phyloP scores from a whole-genome alignment of 2,329 filamentous ascomycete species.

The Trichoderma cornu-damae region DNA sequence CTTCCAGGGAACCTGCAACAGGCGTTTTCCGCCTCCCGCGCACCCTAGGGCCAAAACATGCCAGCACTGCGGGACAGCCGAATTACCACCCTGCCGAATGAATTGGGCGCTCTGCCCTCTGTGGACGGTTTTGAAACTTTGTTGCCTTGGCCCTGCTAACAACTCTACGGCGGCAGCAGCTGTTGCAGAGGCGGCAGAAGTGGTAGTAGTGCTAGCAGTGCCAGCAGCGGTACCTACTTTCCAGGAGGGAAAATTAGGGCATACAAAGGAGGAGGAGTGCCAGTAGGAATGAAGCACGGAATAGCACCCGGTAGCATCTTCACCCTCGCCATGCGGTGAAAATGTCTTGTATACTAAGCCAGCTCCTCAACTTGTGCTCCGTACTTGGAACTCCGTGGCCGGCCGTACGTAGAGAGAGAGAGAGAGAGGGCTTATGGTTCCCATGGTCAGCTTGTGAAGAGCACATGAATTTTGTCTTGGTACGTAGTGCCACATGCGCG shows the following conservation, averaged over 20 bases:
- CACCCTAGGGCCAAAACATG: constrained; percentile 1
- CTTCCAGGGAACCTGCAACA: constrained; percentile 5
- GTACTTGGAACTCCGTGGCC: neutral
- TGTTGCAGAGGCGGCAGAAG: neutral
- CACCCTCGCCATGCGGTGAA: neutral
- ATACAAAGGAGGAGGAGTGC: no score
- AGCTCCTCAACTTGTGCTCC: neutral
- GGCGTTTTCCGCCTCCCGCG: neutral
- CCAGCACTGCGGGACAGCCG: constrained; percentile 1
- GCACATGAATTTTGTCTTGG: neutral
- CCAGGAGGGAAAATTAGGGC: no score
- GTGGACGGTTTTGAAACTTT: neutral
- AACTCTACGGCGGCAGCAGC: neutral
- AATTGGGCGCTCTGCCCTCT: neutral
- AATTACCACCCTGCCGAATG: neutral
- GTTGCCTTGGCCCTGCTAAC: neutral
- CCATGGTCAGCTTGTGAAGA: constrained; percentile 4
- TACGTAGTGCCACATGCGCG: neutral
- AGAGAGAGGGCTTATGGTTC: neutral
- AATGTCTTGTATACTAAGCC: neutral
- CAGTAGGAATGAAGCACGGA: no score
- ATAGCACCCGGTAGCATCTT: no score
- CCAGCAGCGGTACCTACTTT: no score
- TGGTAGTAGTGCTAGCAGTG: no score
- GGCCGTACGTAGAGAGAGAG: no score